Conservation (phyloP, 257 asterid genomes). For the Scutellaria baicalensis region DNA sequence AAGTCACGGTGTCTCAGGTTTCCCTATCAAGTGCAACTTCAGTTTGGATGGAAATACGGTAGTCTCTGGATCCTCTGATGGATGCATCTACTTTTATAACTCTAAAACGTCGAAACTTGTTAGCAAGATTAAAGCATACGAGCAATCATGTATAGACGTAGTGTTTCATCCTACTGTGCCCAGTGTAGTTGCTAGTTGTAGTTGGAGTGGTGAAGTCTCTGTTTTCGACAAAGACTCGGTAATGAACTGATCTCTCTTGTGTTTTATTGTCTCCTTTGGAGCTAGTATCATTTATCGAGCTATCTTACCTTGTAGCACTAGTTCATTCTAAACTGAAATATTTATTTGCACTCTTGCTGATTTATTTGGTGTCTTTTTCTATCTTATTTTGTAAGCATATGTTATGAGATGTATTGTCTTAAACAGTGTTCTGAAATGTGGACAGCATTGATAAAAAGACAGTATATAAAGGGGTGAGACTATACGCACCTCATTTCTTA, state of each 20-base stretch:
- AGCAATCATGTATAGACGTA: slow-evolving; percentile 64
- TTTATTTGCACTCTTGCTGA: not conserved
- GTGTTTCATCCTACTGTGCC: slow-evolving; percentile 69
- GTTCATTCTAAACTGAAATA: not conserved
- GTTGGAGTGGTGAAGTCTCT: slow-evolving; percentile 74
- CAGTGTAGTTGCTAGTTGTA: slow-evolving; percentile 63
- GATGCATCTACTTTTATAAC: slow-evolving; percentile 61
- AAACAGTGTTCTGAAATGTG: too few relatives aligned
- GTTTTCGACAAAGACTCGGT: slow-evolving; percentile 22
- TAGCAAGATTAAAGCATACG: slow-evolving; percentile 51
- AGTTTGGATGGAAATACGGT: slow-evolving; percentile 56
- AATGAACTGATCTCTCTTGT: not conserved
- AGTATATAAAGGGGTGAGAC: too few relatives aligned
- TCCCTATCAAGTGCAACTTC: slow-evolving; percentile 83
- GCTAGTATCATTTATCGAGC: not conserved
- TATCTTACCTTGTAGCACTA: not conserved
- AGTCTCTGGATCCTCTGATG: slow-evolving; percentile 82
- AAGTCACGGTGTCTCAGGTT: slow-evolving; percentile 80
- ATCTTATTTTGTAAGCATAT: not conserved
- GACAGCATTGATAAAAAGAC: too few relatives aligned
- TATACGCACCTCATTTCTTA: too few relatives aligned
- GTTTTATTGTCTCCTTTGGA: not conserved
- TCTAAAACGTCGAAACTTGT: slow-evolving; percentile 51
- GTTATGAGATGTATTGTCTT: too few relatives aligned
- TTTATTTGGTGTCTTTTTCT: not conserved